Conservation (phyloP, 495 filamentous ascomycete genomes). For the Achaetomiella virescens region DNA sequence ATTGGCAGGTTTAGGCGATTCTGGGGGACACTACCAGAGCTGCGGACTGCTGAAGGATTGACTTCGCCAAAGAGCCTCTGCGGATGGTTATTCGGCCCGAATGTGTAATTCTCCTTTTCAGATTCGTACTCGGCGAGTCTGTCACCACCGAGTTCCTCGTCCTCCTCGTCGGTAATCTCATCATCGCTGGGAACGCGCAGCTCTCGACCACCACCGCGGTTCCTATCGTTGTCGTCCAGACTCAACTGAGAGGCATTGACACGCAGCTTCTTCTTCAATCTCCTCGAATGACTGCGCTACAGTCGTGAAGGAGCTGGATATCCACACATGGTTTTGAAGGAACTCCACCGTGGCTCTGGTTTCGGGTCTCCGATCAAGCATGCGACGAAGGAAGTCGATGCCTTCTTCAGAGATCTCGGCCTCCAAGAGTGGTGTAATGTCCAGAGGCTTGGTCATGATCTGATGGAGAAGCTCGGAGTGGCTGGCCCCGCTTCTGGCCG, state of each 20-base stretch:
- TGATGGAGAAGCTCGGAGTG: slow-evolving; percentile 65
- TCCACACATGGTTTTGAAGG: slow-evolving; percentile 64
- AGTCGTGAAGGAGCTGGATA: slow-evolving; percentile 33
- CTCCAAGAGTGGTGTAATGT: slow-evolving; percentile 51
- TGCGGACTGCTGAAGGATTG: slow-evolving; percentile 60
- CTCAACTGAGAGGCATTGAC: slow-evolving; percentile 66
- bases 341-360: slow-evolving; percentile 57
- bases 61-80: slow-evolving; percentile 78
- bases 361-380: slow-evolving; percentile 68
- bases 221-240: slow-evolving; percentile 40
- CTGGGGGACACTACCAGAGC: slow-evolving; percentile 41
- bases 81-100: slow-evolving; percentile 31
- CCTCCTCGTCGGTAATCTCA: slow-evolving; percentile 39
- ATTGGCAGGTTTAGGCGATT: slow-evolving; percentile 43
- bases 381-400: slow-evolving; percentile 65
- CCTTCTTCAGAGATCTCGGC: slow-evolving; percentile 55
- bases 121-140: slow-evolving; percentile 29
- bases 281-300: slow-evolving; percentile 41
- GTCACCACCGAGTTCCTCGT: slow-evolving; percentile 33
- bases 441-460: slow-evolving; percentile 68
- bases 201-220: neutral
- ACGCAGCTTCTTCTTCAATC: slow-evolving; percentile 42
- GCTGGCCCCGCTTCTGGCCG: slow-evolving; percentile 50
- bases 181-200: slow-evolving; percentile 21
- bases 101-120: slow-evolving; percentile 39